Conservation (phyloP, 1,284 basidiomycete genomes). For the Puccinia hordei region DNA sequence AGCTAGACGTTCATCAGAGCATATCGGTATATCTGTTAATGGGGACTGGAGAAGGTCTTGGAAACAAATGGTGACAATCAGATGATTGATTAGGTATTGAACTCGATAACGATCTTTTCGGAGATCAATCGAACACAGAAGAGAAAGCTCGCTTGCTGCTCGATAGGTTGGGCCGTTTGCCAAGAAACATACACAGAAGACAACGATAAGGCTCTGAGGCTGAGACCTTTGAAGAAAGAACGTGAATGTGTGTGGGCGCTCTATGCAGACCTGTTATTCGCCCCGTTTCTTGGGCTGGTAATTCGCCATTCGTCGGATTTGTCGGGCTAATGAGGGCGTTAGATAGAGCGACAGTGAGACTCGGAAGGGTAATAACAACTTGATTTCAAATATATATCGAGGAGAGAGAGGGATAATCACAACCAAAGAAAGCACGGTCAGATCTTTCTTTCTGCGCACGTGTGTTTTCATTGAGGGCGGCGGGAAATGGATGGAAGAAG, state of each 20-base stretch:
- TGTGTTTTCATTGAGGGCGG: background rate
- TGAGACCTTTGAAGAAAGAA: background rate
- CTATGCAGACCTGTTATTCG: slow-evolving; percentile 53
- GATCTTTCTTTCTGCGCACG: too few relatives aligned
- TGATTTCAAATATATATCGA: background rate
- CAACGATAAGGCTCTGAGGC: too few relatives aligned
- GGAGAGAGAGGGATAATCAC: background rate
- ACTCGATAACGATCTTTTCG: too few relatives aligned
- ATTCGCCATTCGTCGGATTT: background rate
- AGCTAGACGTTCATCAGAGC: too few relatives aligned
- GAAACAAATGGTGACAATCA: too few relatives aligned
- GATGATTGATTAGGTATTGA: too few relatives aligned
- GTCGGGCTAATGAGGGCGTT: background rate
- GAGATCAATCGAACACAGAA: too few relatives aligned
- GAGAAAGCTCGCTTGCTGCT: too few relatives aligned
- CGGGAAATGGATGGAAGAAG: background rate
- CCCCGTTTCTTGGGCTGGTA: slow-evolving; percentile 41
- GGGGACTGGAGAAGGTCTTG: too few relatives aligned
- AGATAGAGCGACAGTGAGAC: slow-evolving; percentile 15
- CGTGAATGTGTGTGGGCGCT: background rate
- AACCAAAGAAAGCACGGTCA: background rate
- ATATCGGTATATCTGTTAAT: too few relatives aligned
- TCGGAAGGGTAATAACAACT: slow-evolving; percentile 8
- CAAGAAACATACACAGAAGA: too few relatives aligned
- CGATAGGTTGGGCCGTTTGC: too few relatives aligned